Conservation (phyloP, 2,329 filamentous ascomycete species). For the Malbranchea cinnamomea region DNA sequence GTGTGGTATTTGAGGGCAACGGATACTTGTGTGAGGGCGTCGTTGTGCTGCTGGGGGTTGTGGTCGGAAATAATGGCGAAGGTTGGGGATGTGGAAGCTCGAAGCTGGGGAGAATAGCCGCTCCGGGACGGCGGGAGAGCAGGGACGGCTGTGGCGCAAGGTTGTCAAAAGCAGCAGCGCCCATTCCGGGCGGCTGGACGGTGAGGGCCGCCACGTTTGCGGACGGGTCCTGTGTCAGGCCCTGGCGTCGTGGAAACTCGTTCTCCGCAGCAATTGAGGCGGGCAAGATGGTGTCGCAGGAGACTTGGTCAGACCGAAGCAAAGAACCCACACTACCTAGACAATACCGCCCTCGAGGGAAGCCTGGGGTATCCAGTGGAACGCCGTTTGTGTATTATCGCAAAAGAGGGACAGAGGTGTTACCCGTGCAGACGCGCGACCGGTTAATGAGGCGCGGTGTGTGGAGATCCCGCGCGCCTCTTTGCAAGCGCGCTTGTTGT, state of each 20-base stretch:
- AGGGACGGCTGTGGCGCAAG: constrained; percentile 51
- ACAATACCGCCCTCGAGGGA: constrained; percentile 1
- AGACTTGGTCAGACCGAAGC: constrained; percentile 4
- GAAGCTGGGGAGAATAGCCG: constrained; percentile 52
- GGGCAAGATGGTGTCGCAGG: constrained; percentile 4
- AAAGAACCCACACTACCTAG: not conserved
- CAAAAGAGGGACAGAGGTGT: too few species aligned
- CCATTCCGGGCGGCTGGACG: constrained; percentile 46
- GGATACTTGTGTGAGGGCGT: constrained; percentile 35
- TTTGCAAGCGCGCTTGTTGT: too few species aligned
- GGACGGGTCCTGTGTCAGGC: constrained; percentile 28
- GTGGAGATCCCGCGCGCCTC: too few species aligned
- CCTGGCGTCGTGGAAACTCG: constrained; percentile 26
- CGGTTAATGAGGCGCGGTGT: too few species aligned
- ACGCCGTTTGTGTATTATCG: too few species aligned
- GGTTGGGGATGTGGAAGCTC: constrained; percentile 51
- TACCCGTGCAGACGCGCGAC: too few species aligned
- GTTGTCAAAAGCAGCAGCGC: constrained; percentile 43
- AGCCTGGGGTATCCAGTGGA: constrained; percentile 1
- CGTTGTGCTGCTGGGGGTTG: constrained; percentile 18
- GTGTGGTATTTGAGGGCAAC: constrained; percentile 22
- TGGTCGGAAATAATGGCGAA: constrained; percentile 28
- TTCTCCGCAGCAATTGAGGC: not conserved
- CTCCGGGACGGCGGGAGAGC: constrained; percentile 54
- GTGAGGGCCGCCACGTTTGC: constrained; percentile 49